Percentiles rank a stretch among this genome's conserved stretches.
phyloP scores from a whole-genome alignment of 2,329 filamentous ascomycete genomes.

The Fusarium nurragi region DNA sequence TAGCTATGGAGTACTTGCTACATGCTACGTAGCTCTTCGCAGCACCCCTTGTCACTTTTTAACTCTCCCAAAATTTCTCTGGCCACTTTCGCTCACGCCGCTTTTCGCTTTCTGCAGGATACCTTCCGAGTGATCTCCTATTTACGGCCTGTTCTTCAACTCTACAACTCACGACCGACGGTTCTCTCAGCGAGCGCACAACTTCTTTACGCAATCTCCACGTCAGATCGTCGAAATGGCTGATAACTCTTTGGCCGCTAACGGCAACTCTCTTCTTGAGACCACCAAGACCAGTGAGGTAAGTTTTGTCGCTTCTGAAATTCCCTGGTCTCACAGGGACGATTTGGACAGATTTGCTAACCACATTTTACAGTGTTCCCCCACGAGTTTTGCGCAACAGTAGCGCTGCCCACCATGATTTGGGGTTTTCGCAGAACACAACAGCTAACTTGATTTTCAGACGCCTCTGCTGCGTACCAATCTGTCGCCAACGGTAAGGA shows the following conservation, averaged over 20 bases:
- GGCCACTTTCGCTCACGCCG: conserved; percentile 43
- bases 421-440: background rate
- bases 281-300: conserved; percentile 65
- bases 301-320: conserved; percentile 42
- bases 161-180: conserved; percentile 7
- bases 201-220: conserved; percentile 13
- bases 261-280: conserved; percentile 58
- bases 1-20: conserved; percentile 2
- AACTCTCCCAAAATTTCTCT: conserved; percentile 36
- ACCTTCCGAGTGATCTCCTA: conserved; percentile 26
- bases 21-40: conserved; percentile 21
- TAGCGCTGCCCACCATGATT: background rate
- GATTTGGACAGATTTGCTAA: conserved; percentile 38
- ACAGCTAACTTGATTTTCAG: conserved; percentile 51
- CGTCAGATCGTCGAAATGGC: conserved; percentile 44
- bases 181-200: conserved; percentile 21
- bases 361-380: conserved; percentile 23
- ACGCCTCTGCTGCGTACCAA: conserved; percentile 60
- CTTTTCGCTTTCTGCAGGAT: conserved; percentile 36
- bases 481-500: conserved; percentile 57
- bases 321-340: conserved; percentile 19
- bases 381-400: conserved; percentile 7
- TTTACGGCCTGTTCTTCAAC: conserved; percentile 8
- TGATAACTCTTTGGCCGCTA: conserved; percentile 51
- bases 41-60: conserved; percentile 29